Evolutionary conservation across 768 basidiomycete species (phyloP), one percentile per base, ranked within the genome.

Genomic region (Leccinum disarticulatum): DNA sequence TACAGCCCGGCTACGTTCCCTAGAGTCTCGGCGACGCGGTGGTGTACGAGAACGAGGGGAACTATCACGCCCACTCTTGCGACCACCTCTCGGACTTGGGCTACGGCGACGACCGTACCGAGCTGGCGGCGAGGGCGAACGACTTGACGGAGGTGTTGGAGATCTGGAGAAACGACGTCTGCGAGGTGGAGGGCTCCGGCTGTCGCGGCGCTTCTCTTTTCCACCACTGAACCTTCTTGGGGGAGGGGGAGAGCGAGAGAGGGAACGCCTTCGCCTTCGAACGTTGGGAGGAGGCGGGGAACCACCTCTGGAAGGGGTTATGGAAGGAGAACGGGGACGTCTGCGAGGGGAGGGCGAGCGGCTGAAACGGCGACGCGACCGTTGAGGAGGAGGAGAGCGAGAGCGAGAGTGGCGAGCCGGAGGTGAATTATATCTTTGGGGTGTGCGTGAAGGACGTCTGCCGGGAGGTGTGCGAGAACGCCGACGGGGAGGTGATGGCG

Each of bases 91-190:
- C 59, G 68, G 75, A 61, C 76, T 81, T 5, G 70, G 71, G 61
- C 82, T 83, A 19, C 81, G 77, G 47, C 82, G 79, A 47, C 83
- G 74, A 48, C 70, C 68, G 59, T 78, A 79, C 11, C 76, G 81
- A 36, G 73, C 61, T 9, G 64, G 70, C 14, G 64, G 64, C 0
- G 75, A 65, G 30, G 61, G 69, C 7, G 76, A 77, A 41, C 78
- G 77, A 49, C 77, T 77, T 7, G 83, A 84, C 2, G 83, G 78
- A 6, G 74, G 74, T 1, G 86, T 82, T 15, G 76, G 78, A 10
- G 85, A 71, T 69, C 82, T 70, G 67, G 84, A 72, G 64, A 74
- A 78, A 11, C 73, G 76, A n/a, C 80, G 77, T 15, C 77, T 77
- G 35, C 72, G 69, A 3, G 69, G 66, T 55, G 75, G 67, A 68